Percentiles rank a stretch among this genome's conserved stretches.
Conservation (phyloP, 2,329 filamentous ascomycete genomes). For the Exophiala oligosperma region DNA sequence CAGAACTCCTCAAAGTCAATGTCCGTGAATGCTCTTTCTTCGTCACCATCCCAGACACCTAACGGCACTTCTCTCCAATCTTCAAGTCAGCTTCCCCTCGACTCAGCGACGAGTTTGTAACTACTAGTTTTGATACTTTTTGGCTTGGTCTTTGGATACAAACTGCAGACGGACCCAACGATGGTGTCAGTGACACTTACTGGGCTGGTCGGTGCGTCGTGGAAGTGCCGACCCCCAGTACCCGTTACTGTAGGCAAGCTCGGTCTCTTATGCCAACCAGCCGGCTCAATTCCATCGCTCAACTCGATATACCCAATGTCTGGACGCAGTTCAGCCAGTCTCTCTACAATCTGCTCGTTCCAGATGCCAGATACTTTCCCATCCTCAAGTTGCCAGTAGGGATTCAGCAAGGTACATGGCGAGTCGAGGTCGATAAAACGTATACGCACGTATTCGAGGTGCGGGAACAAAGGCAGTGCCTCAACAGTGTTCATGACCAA, state of each 20-base stretch:
- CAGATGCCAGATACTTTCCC: slow-evolving; percentile 68
- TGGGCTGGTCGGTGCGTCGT: neutral
- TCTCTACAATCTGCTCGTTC: slow-evolving; percentile 66
- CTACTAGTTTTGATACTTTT: slow-evolving; percentile 41
- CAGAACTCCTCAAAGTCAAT: neutral
- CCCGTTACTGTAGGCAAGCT: slow-evolving; percentile 6
- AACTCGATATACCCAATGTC: slow-evolving; percentile 61
- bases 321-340: slow-evolving; percentile 61
- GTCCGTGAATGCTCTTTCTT: neutral
- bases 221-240: neutral
- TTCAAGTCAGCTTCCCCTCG: slow-evolving; percentile 24
- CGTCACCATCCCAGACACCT: neutral
- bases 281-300: slow-evolving; percentile 58
- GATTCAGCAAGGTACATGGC: slow-evolving; percentile 68
- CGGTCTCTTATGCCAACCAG: slow-evolving; percentile 13
- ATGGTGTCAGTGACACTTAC: neutral
- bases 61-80: neutral
- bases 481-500: slow-evolving; percentile 65
- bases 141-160: slow-evolving; percentile 41
- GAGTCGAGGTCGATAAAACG: slow-evolving; percentile 76
- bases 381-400: slow-evolving; percentile 66
- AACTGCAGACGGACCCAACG: slow-evolving; percentile 32
- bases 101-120: slow-evolving; percentile 44
- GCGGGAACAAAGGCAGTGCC: slow-evolving; percentile 56
- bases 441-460: slow-evolving; percentile 66